Conservation (phyloP, 2,329 filamentous ascomycete genomes). For the Emergomyces africanus region DNA sequence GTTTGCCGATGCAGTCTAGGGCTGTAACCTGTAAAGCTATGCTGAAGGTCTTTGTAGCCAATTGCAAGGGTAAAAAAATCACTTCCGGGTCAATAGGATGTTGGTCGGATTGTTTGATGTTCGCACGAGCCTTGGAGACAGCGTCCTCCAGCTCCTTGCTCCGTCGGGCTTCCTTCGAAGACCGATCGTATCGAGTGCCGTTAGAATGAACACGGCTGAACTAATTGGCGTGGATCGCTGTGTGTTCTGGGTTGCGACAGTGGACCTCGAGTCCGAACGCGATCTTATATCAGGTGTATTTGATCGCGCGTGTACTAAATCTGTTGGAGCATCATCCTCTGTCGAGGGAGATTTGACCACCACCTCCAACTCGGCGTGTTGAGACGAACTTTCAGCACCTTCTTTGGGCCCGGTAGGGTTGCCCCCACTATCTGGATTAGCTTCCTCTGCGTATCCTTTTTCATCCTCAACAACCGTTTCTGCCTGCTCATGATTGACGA, state of each 20-base stretch:
- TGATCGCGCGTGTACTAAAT: neutral
- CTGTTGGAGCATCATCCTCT: neutral
- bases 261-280: slow-evolving; percentile 50
- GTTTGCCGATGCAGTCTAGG: slow-evolving; percentile 94
- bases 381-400: neutral
- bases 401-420: neutral
- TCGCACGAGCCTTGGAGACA: slow-evolving; percentile 65
- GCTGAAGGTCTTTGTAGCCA: slow-evolving; percentile 78
- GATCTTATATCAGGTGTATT: slow-evolving; percentile 4
- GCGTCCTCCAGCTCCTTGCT: slow-evolving; percentile 74
- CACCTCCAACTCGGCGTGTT: neutral
- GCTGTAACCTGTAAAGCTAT: slow-evolving; percentile 78
- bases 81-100: slow-evolving; percentile 79
- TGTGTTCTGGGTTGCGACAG: slow-evolving; percentile 38
- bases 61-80: slow-evolving; percentile 78
- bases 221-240: slow-evolving; percentile 57
- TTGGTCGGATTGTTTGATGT: slow-evolving; percentile 74
- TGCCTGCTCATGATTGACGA: neutral
- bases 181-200: slow-evolving; percentile 80
- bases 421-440: neutral
- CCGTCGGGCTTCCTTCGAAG: slow-evolving; percentile 80
- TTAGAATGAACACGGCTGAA: slow-evolving; percentile 92
- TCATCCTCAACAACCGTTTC: neutral
- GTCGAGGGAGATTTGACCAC: neutral
- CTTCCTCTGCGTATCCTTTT: neutral